These are phyloP conservation scores for Chiua sp. DNA, from an alignment of 1,284 basidiomycete species.

Conservation along the genomic window DNA sequence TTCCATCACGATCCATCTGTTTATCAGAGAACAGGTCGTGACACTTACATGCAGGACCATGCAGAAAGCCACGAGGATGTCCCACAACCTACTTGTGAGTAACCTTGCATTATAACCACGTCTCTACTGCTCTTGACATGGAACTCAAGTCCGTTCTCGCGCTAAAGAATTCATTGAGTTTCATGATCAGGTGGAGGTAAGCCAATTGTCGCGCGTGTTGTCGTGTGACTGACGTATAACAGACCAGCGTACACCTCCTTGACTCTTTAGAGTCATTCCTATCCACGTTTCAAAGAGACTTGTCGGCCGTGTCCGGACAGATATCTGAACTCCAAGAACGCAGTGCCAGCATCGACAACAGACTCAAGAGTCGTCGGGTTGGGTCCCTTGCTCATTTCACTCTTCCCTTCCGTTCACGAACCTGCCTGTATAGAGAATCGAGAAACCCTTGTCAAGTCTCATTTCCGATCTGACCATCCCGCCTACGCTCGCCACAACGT, in stretches of 20 bases:
- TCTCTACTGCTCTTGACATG: background rate
- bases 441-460: conserved; percentile 84
- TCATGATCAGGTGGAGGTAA: conserved; percentile 79
- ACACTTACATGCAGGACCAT: background rate
- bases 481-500: conserved; percentile 76
- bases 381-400: conserved; percentile 28
- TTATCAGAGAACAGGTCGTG: conserved; percentile 10
- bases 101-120: background rate
- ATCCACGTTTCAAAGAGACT: conserved; percentile 93
- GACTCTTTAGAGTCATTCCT: conserved; percentile 90
- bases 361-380: conserved; percentile 84
- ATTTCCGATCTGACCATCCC: conserved; percentile 84
- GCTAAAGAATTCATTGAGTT: conserved; percentile 82
- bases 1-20: background rate
- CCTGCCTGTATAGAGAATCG: conserved; percentile 69
- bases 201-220: conserved; percentile 8
- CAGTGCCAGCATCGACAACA: conserved; percentile 88
- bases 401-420: conserved; percentile 8
- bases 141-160: conserved; percentile 45
- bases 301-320: conserved; percentile 93
- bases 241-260: conserved; percentile 81
- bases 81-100: conserved; percentile 23
- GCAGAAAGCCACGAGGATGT: conserved; percentile 7
- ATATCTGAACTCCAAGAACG: conserved; percentile 92
- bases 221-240: conserved; percentile 10